A percentile compares a stretch with the other conserved stretches of the same genome.
Conservation (phyloP, 805 yeast species). For the Yamadazyma sp. region DNA sequence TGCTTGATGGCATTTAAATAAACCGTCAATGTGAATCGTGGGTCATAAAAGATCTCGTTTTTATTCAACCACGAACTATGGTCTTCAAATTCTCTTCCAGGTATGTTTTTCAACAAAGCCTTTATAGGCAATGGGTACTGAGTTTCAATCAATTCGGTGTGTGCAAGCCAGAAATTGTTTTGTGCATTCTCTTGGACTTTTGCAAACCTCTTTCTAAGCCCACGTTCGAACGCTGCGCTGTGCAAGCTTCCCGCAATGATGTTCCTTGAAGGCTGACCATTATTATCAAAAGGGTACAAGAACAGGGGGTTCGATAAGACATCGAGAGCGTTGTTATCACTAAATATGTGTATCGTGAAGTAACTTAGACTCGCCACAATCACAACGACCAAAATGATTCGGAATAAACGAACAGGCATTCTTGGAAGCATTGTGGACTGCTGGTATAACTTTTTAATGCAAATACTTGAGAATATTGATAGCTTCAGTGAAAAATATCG, state of each 20-base stretch:
- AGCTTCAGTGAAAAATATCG: too few species aligned
- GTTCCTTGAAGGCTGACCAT: constrained; percentile 8
- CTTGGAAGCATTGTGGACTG: constrained; percentile 4
- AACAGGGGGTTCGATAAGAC: background rate
- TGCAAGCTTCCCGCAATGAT: constrained; percentile 3
- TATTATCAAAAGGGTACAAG: constrained; percentile 2
- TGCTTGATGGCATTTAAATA: constrained; percentile 43
- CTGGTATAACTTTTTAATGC: too few species aligned
- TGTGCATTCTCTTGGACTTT: constrained; percentile 17
- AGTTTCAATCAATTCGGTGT: constrained; percentile 22
- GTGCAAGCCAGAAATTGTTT: constrained; percentile 24
- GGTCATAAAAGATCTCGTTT: constrained; percentile 44
- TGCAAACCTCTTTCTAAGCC: constrained; percentile 11
- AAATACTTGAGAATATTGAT: too few species aligned
- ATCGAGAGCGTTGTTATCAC: background rate
- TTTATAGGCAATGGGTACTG: constrained; percentile 12
- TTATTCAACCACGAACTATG: constrained; percentile 21
- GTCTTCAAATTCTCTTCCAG: constrained; percentile 10
- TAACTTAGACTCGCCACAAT: background rate
- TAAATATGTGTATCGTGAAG: background rate
- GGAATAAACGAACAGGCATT: background rate
- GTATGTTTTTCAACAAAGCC: constrained; percentile 16
- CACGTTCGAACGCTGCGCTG: constrained; percentile 3
- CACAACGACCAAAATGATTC: background rate
- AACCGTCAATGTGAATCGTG: constrained; percentile 53